Base-by-base conservation (phyloP, 2,329 filamentous ascomycete species). In the Xylaria sp. region DNA sequence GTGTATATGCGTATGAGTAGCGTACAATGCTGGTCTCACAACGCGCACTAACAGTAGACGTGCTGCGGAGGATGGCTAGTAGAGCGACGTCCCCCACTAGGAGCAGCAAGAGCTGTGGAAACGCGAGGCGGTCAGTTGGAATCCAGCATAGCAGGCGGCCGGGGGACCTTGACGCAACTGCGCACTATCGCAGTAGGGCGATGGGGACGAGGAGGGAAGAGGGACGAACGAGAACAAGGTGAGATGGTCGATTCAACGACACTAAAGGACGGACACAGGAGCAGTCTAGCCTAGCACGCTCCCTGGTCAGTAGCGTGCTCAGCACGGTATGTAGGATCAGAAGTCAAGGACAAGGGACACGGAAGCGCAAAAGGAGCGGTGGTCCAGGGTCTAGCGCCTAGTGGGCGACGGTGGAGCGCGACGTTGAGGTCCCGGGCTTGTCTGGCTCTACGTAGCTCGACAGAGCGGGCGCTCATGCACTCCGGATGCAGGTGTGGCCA, bases 401-500 rank as follows among this genome's bases (percentile, higher is more conserved):
- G 66, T 57, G 58, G 11, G 62, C 31, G 55, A 42, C 39, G 62
- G 69, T 72, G 69, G 65, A 66, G 65, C 61, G 60, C 61, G 45
- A 61, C 42, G 62, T 68, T 68, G 42, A 55, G 62, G 45, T 67
- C 55, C 58, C 20, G 45, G 53, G 49, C 39, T 47, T 66, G 61
- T 65, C 59, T 70, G 66, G 69, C 60, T 67, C 65, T 63, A 70
- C 62, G 64, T 56, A 57, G 59, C 63, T 68, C 55, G 50, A 70
- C 53, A 54, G 39, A 57, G 68, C 45, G 63, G 69, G 70, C 68
- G 60, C 74, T 73, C 66, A 74, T 75, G 73, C 73, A 73, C 72
- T 73, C 69, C 73, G 70, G 71, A 72, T 72, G 73, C 68, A 75
- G 72, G 71, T 71, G 69, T 76, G 75, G 74, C 75, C 74, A 77